Evolutionary conservation across 2,329 filamentous ascomycete genomes (phyloP), one percentile per base, ranked within the genome.

Genomic region (Ceratocystis eucalypticola): DNA sequence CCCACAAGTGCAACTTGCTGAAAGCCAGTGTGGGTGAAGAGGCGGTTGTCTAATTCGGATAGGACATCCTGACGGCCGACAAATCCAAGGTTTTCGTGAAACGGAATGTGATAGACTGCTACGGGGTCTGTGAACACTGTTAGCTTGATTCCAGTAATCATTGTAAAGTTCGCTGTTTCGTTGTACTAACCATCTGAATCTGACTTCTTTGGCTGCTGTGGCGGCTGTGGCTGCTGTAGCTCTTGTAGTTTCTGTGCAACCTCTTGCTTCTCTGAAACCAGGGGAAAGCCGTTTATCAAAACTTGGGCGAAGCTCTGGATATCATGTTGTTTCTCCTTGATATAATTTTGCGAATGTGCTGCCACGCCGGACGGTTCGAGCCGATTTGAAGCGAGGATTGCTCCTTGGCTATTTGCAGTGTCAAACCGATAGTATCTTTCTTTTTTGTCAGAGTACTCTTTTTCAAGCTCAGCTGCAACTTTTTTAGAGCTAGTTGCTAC

Each of bases 361-460:
- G 30, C 30, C 5, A 33, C 30, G 4, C 8, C 30, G 5, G 30
- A 33, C 5, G 7, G 5, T 1, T 33, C 0, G 5, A 33, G 5
- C 30, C 1, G 6, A 33, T 33, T 33, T 7, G 30, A 33, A 33
- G 30, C 30, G 30, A 7, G 30, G 30, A 33, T 7, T 7, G 6
- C 5, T 1, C 5, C 5, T 33, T 33, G 30, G 30, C 0, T 7
- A 33, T 33, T 33, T 0, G 30, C 70, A 1, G 73, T 72, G 41
- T 72, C 72, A 64, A 74, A 72, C 17, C 72, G 68, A 46, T 69
- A 68, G 30, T 28, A 28, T 28, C 28, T 28, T 28, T 28, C 28
- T 1, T 4, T 4, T 6, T 28, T 1, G 0, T 1, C 5, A 28
- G 6, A 1, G 28, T 28, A 28, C 28, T 0, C 6, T 28, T 5